Conservation (phyloP, 2,329 filamentous ascomycete genomes). For the Emmonsiellopsis sp. region DNA sequence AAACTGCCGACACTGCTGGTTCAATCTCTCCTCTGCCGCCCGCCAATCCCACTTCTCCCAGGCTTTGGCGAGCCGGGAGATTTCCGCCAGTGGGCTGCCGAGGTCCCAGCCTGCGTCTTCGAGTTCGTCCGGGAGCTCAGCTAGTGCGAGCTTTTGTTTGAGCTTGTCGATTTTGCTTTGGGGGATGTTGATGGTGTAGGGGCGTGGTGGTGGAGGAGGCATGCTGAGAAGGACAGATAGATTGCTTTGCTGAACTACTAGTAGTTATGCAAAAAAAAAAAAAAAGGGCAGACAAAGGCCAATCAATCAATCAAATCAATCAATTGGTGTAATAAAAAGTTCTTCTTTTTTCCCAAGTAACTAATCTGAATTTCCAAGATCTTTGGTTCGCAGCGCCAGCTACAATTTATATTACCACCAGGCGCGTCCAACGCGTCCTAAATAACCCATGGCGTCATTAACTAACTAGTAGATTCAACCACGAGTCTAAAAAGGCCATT, state of each 20-base stretch:
- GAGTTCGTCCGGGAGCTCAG: constrained; percentile 51
- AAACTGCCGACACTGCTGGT: constrained; percentile 51
- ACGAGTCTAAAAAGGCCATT: no score
- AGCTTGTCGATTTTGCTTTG: constrained; percentile 46
- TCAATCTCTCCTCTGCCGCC: constrained; percentile 49
- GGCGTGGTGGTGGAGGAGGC: constrained; percentile 11
- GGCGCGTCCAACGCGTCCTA: background rate
- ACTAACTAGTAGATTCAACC: no score
- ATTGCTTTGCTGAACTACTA: background rate
- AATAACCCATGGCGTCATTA: no score
- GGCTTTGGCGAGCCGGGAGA: constrained; percentile 49
- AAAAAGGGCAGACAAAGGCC: background rate
- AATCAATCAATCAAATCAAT: background rate
- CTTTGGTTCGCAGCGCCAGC: no score
- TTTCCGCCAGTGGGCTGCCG: constrained; percentile 51
- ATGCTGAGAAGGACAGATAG: no score
- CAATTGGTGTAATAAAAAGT: background rate
- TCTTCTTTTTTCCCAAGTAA: background rate
- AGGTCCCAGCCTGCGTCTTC: constrained; percentile 46
- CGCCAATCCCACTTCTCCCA: constrained; percentile 58
- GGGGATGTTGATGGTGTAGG: constrained; percentile 45
- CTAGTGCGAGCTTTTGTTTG: constrained; percentile 45
- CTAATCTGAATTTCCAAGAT: background rate
- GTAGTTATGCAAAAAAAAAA: background rate
- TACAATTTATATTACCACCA: background rate